phyloP scores from a whole-genome alignment of 768 basidiomycete genomes.

The Podaxis mareebaensis region DNA sequence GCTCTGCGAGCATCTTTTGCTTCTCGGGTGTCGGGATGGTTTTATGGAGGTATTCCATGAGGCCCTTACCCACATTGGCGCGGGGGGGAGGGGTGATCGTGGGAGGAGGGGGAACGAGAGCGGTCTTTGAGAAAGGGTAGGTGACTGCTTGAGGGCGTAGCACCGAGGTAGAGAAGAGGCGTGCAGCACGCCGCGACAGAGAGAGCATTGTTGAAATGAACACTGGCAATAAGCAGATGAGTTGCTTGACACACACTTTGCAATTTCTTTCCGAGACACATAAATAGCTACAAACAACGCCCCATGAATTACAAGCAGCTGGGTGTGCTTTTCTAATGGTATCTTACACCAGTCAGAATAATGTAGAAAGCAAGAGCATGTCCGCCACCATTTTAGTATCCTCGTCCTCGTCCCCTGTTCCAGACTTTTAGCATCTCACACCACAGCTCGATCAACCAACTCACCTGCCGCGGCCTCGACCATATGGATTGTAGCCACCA shows the following conservation, averaged over 20 bases:
- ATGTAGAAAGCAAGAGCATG: slow-evolving; percentile 13
- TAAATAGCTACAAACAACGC: slow-evolving; percentile 8
- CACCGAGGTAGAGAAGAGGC: slow-evolving; percentile 18
- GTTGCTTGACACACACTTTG: background rate
- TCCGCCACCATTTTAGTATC: slow-evolving; percentile 42
- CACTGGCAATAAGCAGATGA: background rate
- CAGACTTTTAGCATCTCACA: slow-evolving; percentile 1
- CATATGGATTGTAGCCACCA: slow-evolving; percentile 60
- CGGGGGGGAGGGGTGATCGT: slow-evolving; percentile 41
- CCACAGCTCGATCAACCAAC: slow-evolving; percentile 20
- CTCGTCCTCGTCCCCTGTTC: slow-evolving; percentile 61
- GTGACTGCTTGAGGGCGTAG: slow-evolving; percentile 18
- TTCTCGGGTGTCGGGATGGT: slow-evolving; percentile 70
- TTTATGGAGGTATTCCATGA: slow-evolving; percentile 74
- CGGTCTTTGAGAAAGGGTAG: slow-evolving; percentile 78
- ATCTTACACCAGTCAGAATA: slow-evolving; percentile 18
- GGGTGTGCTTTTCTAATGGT: slow-evolving; percentile 16
- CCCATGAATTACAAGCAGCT: background rate
- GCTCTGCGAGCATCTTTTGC: slow-evolving; percentile 59
- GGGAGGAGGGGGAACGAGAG: slow-evolving; percentile 51
- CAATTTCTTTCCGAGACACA: background rate
- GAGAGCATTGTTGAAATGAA: background rate
- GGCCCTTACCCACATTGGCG: slow-evolving; percentile 68
- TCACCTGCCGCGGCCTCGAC: slow-evolving; percentile 74
- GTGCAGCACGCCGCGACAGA: background rate